Percentiles rank a stretch among this genome's conserved stretches.
Conservation (phyloP, 371 early-diverging fungal genomes). For the Rhizopus stolonifer region DNA sequence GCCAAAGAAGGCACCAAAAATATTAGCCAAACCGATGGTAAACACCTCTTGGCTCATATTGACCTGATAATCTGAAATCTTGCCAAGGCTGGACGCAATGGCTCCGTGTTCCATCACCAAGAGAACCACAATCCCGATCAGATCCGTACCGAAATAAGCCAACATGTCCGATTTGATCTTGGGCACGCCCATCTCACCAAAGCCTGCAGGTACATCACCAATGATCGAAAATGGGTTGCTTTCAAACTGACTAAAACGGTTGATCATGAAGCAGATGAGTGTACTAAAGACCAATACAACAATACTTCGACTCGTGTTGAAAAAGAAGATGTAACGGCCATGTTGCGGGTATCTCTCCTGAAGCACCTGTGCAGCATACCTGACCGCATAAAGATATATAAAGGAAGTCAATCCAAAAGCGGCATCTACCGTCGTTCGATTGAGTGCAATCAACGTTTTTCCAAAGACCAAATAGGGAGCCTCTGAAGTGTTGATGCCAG, state of each 20-base stretch:
- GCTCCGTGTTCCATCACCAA: conserved; percentile 86
- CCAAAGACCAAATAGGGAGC: conserved; percentile 60
- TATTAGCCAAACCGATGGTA: conserved; percentile 77
- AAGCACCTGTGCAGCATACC: conserved; percentile 37
- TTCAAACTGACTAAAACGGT: conserved; percentile 36
- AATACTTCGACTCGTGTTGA: conserved; percentile 66
- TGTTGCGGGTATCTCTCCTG: conserved; percentile 36
- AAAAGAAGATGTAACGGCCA: conserved; percentile 40
- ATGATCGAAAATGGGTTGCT: conserved; percentile 58
- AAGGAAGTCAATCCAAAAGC: conserved; percentile 61
- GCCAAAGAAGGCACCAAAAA: conserved; percentile 78
- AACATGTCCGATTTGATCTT: conserved; percentile 40
- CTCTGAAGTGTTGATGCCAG: conserved; percentile 61
- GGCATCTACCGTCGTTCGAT: conserved; percentile 53
- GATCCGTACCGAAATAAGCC: conserved; percentile 44
- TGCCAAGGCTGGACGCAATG: conserved; percentile 78
- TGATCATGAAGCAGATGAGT: conserved; percentile 66
- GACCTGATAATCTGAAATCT: conserved; percentile 53
- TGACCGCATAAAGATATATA: conserved; percentile 44
- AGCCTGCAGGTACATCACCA: conserved; percentile 71
- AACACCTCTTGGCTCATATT: conserved; percentile 80
- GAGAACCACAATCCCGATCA: conserved; percentile 72
- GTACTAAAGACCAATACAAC: conserved; percentile 79
- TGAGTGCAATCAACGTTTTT: conserved; percentile 49
- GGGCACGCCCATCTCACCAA: conserved; percentile 61